A percentile compares a stretch with the other conserved stretches of the same genome.
phyloP scores from a whole-genome alignment of 2,329 filamentous ascomycete genomes.

The Ophiostoma quercus region DNA sequence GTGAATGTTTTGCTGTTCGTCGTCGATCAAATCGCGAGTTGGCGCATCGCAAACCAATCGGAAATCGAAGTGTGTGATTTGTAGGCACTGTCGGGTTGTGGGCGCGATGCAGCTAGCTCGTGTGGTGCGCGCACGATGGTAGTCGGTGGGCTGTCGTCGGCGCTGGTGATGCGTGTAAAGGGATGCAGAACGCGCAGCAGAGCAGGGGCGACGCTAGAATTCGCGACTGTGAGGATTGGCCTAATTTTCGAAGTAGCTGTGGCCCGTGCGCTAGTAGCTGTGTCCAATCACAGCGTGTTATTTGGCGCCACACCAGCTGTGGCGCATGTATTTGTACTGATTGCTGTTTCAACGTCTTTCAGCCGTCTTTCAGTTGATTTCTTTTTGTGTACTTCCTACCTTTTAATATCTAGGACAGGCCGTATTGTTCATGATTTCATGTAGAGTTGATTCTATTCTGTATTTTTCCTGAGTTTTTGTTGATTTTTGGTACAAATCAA shows the following conservation, averaged over 20 bases:
- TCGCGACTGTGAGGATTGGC: slow-evolving; percentile 26
- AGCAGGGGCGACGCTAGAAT: slow-evolving; percentile 24
- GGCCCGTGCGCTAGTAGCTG: slow-evolving; percentile 14
- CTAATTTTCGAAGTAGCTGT: slow-evolving; percentile 12
- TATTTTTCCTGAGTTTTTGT: no score
- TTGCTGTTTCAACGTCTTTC: neutral
- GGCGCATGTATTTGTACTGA: neutral
- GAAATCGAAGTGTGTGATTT: neutral
- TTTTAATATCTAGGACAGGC: no score
- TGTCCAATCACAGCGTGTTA: slow-evolving; percentile 21
- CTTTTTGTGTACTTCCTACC: no score
- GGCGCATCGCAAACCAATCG: slow-evolving; percentile 1
- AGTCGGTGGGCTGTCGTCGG: slow-evolving; percentile 13
- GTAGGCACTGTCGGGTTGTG: neutral
- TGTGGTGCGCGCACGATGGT: slow-evolving; percentile 12
- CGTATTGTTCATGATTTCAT: no score
- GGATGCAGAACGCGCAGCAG: slow-evolving; percentile 25
- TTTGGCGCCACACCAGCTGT: slow-evolving; percentile 11
- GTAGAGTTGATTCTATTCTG: no score
- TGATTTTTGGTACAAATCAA: no score
- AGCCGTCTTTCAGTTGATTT: no score
- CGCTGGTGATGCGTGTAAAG: slow-evolving; percentile 24
- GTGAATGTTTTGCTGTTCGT: slow-evolving; percentile 6
- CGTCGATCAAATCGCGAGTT: neutral
- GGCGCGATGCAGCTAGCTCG: slow-evolving; percentile 18